phyloP scores from a whole-genome alignment of 129 eudicot genomes.

The Arctium minus region DNA sequence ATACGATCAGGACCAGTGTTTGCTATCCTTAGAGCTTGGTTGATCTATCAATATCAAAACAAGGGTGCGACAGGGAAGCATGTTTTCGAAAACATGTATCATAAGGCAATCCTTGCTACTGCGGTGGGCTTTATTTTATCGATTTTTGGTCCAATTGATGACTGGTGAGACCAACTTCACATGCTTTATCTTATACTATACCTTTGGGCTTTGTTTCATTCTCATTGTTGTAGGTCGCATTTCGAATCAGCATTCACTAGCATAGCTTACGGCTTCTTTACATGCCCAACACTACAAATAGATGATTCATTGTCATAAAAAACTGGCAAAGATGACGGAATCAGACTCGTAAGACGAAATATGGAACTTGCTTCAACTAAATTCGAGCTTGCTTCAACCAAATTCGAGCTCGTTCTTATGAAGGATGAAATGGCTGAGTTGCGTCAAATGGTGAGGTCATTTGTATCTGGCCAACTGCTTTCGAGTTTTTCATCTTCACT shows the following conservation, averaged over 20 bases:
- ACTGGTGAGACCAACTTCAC: constrained; percentile 50
- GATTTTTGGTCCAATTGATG: constrained; percentile 78
- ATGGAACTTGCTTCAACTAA: constrained; percentile 10
- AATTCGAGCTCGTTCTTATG: too few relatives aligned
- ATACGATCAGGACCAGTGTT: constrained; percentile 59
- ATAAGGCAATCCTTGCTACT: constrained; percentile 61
- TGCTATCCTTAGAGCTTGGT: constrained; percentile 85
- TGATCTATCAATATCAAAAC: constrained; percentile 60
- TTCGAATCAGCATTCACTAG: constrained; percentile 64
- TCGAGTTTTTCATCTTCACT: too few relatives aligned
- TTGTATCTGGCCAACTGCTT: too few relatives aligned
- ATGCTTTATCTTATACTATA: neutral
- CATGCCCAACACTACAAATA: constrained; percentile 58
- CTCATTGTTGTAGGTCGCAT: constrained; percentile 48
- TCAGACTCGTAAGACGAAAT: constrained; percentile 38
- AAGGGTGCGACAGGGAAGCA: constrained; percentile 39
- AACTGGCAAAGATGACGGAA: constrained; percentile 47
- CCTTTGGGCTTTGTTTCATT: neutral
- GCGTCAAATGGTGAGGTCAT: too few relatives aligned
- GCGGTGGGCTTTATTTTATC: constrained; percentile 56
- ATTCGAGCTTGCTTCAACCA: too few relatives aligned
- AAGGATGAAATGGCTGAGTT: too few relatives aligned
- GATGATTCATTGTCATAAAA: constrained; percentile 35
- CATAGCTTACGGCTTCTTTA: constrained; percentile 57
- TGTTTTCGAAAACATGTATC: constrained; percentile 53